Base-by-base conservation (phyloP, 192 early-diverging fungal genomes). In the Coemansia asiatica region DNA sequence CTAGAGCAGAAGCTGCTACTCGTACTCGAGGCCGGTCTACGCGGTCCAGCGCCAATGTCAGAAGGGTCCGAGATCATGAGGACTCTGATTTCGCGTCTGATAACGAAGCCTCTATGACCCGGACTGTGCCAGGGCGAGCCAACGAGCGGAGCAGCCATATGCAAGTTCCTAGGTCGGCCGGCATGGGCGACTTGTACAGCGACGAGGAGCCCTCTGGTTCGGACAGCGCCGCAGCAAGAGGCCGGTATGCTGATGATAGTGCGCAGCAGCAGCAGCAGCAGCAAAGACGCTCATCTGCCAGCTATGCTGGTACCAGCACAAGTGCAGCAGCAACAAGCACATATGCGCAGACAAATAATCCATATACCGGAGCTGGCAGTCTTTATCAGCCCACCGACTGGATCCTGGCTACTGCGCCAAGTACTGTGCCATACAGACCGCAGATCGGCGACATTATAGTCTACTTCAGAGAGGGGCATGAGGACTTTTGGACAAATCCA, bases 401-500 rank as follows among this genome's bases (percentile, higher is more conserved):
- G 87, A 71, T 89, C 36, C 68, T 66, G 49, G 77, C 67, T 7
- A 79, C 68, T 6, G 18, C 56, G 16, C 81, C 73, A 16, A 67
- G 68, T 31, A 59, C 84, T 1, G 75, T 83, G 4, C 88, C 88
- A 22, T 90, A 88, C 55, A 67, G 82, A 13, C 89, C 89, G 19
- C 89, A 90, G 53, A 36, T 90, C 1, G 86, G 84, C 23, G 89
- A 89, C 33, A 61, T 69, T 55, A 75, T 90, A 7, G 85, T 79
- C 8, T 81, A 87, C 28, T 76, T 88, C 51, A 55, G 63, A 12
- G 81, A 89, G 54, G 89, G 88, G 0, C 87, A 89, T 57, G 61
- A 56, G 22, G 82, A 88, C 44, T 90, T 86, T 57, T 82, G 83
- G 78, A 54, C 44, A 53, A 83, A 79, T 33, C 71, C 79, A 0